Evolutionary conservation across 169 alveolate species (phyloP).

Genomic region (Cystoisospora suis): DNA sequence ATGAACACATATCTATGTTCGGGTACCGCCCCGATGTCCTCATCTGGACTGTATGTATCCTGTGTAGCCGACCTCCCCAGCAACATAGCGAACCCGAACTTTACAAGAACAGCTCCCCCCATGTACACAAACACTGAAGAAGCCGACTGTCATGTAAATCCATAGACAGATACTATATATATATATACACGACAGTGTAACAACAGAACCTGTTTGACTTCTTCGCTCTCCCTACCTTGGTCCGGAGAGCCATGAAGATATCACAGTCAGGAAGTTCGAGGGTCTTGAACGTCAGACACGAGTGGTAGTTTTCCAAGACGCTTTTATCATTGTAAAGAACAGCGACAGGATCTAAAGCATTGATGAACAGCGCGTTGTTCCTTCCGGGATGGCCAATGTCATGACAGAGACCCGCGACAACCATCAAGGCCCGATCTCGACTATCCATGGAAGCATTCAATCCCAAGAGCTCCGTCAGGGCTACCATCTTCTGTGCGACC

Average conservation of each 20-base stretch:
- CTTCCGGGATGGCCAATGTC: slow-evolving; percentile 93
- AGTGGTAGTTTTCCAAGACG: slow-evolving; percentile 92
- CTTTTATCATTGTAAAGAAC: slow-evolving; percentile 89
- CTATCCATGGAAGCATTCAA: background rate
- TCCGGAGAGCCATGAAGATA: background rate
- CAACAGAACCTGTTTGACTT: no score
- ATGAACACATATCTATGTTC: no score
- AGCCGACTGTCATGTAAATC: no score
- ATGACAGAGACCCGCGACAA: slow-evolving; percentile 82
- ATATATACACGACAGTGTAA: no score
- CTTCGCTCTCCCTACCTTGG: background rate
- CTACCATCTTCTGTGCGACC: slow-evolving; percentile 40
- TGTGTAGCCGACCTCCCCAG: no score
- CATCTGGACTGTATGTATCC: no score
- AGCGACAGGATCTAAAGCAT: slow-evolving; percentile 83
- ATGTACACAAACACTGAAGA: no score
- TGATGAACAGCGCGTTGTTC: slow-evolving; percentile 84
- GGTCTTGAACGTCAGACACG: slow-evolving; percentile 84
- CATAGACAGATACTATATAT: no score
- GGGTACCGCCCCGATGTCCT: no score
- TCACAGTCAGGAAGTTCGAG: slow-evolving; percentile 69
- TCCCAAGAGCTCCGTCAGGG: background rate
- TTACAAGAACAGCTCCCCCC: no score
- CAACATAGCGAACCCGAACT: no score
- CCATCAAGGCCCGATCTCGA: slow-evolving; percentile 20